These are phyloP conservation scores for Cercophora samala DNA, from an alignment of 495 filamentous ascomycete genomes.

Conservation along the genomic window DNA sequence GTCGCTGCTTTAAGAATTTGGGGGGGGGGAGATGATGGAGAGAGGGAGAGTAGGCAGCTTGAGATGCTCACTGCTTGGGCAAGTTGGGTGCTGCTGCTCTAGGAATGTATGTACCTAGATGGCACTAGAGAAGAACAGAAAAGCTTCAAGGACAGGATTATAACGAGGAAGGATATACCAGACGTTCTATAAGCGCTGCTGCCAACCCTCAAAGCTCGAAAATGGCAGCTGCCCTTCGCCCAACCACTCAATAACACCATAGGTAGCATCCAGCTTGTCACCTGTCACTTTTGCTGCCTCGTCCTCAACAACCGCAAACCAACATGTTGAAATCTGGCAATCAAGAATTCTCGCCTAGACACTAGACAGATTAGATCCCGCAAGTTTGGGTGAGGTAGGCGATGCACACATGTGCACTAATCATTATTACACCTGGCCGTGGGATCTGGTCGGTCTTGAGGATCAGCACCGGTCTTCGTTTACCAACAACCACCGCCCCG, in stretches of 20 bases:
- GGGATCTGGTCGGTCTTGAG: background rate
- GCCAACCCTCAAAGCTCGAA: background rate
- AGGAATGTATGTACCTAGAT: too few relatives aligned
- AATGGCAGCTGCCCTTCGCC: background rate
- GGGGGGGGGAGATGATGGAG: too few relatives aligned
- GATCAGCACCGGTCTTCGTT: background rate
- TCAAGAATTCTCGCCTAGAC: background rate
- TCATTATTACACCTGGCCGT: background rate
- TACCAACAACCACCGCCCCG: background rate
- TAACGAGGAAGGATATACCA: too few relatives aligned
- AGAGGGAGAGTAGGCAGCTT: background rate
- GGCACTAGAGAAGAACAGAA: too few relatives aligned
- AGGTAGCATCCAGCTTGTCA: background rate
- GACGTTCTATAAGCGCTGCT: background rate
- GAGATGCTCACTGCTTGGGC: background rate
- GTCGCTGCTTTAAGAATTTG: conserved; percentile 1
- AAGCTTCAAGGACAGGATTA: too few relatives aligned
- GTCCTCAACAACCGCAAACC: too few relatives aligned
- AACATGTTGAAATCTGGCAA: too few relatives aligned
- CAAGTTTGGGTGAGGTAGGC: background rate
- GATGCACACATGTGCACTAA: background rate
- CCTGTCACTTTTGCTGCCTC: background rate
- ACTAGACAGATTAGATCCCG: background rate
- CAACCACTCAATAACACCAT: background rate
- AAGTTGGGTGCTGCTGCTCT: too few relatives aligned